Evolutionary conservation across 1,284 basidiomycete genomes (phyloP), one percentile per base, ranked within the genome.

Genomic region (Tilletia setariae): DNA sequence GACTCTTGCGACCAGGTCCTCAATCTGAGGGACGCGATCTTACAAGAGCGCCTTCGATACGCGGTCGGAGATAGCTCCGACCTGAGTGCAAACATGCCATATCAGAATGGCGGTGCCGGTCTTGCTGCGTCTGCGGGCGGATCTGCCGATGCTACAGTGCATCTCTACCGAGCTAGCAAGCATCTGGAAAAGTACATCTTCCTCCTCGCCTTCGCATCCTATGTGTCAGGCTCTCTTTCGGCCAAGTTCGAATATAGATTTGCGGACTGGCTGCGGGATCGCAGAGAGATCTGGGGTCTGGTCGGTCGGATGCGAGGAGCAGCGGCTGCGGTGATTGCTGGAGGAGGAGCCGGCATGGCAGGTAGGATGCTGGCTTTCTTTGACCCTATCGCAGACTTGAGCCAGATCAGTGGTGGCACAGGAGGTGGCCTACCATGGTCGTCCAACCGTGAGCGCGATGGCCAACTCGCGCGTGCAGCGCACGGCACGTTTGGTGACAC

Each of bases 161-260:
- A 75, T 28, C 73, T 82, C 61, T 69, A 74, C 35, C 76, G 75
- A 44, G 80, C 80, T 8, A 72, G 72, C 51, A 79, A 78, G 65
- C 74, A 85, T 3, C 83, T 88, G 28, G 87, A 88, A 73, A 86
- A 86, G 72, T 87, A 87, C 81, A 97, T 96, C 85, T 98, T 98
- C 84, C 88, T 95, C 71, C 91, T 98, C 70, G 91, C 92, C 0
- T 98, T 98, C 79, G 90, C 94, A 1, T 92, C 90, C 71, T 99
- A 93, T 76, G 90, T 96, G 8, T 91, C 94, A 66, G 86, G 87
- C 19, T 84, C 85, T 71, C 85, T 88, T 42, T 87, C 88, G 13
- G 86, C 87, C 19, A 83, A 84, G 66, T 90, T 91, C 72, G 86
- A 86, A 3, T 87, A 90, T 75, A 89, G 87, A 19, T 98, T 98